phyloP scores from a whole-genome alignment of 2,329 filamentous ascomycete genomes.

The Colletotrichum sp. region DNA sequence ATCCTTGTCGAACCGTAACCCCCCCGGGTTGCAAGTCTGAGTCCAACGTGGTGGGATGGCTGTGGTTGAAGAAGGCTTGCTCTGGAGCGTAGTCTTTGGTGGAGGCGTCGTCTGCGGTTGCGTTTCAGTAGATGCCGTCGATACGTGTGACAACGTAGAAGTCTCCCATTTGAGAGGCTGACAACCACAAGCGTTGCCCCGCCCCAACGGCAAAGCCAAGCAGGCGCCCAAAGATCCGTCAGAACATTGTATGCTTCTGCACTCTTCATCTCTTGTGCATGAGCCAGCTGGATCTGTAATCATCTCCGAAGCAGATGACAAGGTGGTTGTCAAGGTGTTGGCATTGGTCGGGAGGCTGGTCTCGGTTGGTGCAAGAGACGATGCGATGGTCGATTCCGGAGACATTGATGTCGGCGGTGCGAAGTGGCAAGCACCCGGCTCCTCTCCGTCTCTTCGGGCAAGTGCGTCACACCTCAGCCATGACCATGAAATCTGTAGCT shows the following conservation, averaged over 20 bases:
- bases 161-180: background rate
- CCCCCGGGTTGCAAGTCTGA: background rate
- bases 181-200: background rate
- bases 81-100: background rate
- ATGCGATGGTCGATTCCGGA: background rate
- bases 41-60: background rate
- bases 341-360: background rate
- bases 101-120: background rate
- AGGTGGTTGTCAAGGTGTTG: background rate
- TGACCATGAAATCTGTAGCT: background rate
- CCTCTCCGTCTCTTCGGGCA: background rate
- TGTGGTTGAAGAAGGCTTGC: background rate
- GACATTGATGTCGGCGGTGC: background rate
- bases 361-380: background rate
- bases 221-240: background rate
- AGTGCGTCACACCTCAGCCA: rapidly evolving
- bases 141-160: background rate
- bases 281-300: background rate
- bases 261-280: background rate
- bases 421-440: background rate
- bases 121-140: background rate
- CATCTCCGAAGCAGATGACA: background rate
- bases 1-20: background rate
- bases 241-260: background rate
- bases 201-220: background rate